Percentiles rank a stretch among this genome's conserved stretches.
Conservation (phyloP, 169 alveolate genomes). For the Babesia ovata region DNA sequence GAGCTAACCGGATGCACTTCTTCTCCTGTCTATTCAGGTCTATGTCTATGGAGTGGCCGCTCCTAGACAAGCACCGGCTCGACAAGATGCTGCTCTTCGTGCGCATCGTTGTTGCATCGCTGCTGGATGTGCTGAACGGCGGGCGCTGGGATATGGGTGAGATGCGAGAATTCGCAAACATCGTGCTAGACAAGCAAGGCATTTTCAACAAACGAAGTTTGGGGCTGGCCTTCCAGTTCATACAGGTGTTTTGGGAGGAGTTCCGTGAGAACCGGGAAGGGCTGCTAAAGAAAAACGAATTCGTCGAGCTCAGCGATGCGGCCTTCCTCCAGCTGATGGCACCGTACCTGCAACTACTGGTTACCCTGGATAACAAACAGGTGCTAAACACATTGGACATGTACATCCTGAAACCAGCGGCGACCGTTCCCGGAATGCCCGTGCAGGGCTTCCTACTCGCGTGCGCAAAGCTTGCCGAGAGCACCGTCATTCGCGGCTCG, state of each 20-base stretch:
- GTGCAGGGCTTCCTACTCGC: neutral
- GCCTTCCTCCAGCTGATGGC: constrained; percentile 18
- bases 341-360: constrained; percentile 20
- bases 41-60: constrained; percentile 53
- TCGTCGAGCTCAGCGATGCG: neutral
- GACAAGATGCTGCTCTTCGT: constrained; percentile 63
- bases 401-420: constrained; percentile 22
- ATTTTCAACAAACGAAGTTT: constrained; percentile 39
- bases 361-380: constrained; percentile 25
- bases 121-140: constrained; percentile 37
- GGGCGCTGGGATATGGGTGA: constrained; percentile 34
- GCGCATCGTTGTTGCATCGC: constrained; percentile 48
- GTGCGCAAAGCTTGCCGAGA: neutral
- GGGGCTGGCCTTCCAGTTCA: constrained; percentile 54
- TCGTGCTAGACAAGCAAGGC: constrained; percentile 37
- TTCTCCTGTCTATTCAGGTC: constrained; percentile 34
- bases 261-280: constrained; percentile 14
- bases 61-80: constrained; percentile 54
- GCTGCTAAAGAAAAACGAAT: neutral
- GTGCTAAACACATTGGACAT: constrained; percentile 17
- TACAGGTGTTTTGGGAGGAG: constrained; percentile 50
- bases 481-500: neutral
- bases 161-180: constrained; percentile 9
- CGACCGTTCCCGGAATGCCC: constrained; percentile 14
- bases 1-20: constrained; percentile 10